Evolutionary conservation across 2,329 filamentous ascomycete species (phyloP).

Genomic region (Pseudocercospora vitis): DNA sequence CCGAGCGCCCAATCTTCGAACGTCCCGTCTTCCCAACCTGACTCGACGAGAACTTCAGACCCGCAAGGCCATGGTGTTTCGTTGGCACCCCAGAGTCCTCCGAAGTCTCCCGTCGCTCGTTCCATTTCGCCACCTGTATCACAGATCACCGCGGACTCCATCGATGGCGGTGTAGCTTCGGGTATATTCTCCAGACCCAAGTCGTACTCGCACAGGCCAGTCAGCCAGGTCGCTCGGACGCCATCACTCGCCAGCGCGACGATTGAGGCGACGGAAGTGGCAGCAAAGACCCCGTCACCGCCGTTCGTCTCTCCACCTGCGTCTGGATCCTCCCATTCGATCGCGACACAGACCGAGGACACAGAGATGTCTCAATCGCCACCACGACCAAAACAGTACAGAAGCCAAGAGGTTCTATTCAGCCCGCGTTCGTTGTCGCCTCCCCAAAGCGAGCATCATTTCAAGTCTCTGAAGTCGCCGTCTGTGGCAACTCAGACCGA

Average conservation of each 20-base stretch:
- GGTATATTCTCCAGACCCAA: constrained; percentile 14
- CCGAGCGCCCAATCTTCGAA: neutral
- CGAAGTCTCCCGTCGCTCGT: constrained; percentile 1
- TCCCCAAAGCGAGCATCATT: neutral
- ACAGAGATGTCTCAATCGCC: constrained; percentile 14
- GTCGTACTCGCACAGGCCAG: constrained; percentile 8
- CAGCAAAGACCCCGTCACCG: constrained; percentile 19
- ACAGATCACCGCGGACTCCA: neutral
- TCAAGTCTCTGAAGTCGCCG: constrained; percentile 11
- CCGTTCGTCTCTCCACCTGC: constrained; percentile 2
- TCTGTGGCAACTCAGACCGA: constrained; percentile 17
- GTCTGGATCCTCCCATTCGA: constrained; percentile 17
- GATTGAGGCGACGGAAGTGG: constrained; percentile 17
- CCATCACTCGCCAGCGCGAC: constrained; percentile 18
- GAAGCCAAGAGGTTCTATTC: constrained; percentile 16
- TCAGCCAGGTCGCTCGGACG: constrained; percentile 12
- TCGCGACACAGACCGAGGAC: constrained; percentile 17
- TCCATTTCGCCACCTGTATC: constrained; percentile 15
- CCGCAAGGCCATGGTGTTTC: constrained; percentile 15
- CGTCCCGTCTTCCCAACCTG: neutral
- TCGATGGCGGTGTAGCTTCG: constrained; percentile 6
- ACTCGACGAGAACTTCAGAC: constrained; percentile 17
- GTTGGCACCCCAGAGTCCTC: constrained; percentile 9
- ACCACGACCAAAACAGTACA: constrained; percentile 8
- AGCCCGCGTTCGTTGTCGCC: constrained; percentile 13